Conservation (phyloP, 176 grass and related monocot species). For the Triticum dicoccoides region DNA sequence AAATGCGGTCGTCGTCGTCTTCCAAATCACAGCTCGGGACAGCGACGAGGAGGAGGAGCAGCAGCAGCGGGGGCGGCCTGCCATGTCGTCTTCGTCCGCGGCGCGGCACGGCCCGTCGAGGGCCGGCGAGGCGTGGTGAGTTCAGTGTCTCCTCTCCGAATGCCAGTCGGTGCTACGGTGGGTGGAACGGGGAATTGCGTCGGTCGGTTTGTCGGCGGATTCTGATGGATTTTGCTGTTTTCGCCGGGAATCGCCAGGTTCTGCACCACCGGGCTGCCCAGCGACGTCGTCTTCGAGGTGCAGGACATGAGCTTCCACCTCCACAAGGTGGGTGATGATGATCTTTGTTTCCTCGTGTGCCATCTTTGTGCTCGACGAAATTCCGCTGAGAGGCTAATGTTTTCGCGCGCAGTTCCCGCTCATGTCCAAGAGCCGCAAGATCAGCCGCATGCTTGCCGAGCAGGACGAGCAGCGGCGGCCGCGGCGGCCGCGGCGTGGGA, state of each 20-base stretch:
- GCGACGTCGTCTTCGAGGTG: conserved; percentile 86
- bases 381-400: conserved; percentile 19
- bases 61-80: not conserved
- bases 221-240: conserved; percentile 4
- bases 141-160: not conserved
- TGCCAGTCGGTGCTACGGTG: not conserved
- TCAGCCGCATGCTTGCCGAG: conserved; percentile 73
- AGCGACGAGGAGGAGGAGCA: not conserved
- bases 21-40: not conserved
- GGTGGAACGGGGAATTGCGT: not conserved
- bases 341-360: not conserved
- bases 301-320: conserved; percentile 93
- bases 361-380: conserved; percentile 51
- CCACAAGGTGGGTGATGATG: conserved; percentile 56
- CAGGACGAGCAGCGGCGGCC: conserved; percentile 28
- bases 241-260: conserved; percentile 48
- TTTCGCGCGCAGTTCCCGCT: conserved; percentile 72
- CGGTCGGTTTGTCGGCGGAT: not conserved
- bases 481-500: no score
- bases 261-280: conserved; percentile 93
- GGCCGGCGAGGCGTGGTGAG: conserved; percentile 63
- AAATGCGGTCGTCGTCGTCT: not conserved
- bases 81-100: conserved; percentile 32
- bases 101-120: conserved; percentile 24
- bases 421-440: conserved; percentile 79